phyloP scores from a whole-genome alignment of 345 rosid genomes.

The Lagerstroemia speciosa region DNA sequence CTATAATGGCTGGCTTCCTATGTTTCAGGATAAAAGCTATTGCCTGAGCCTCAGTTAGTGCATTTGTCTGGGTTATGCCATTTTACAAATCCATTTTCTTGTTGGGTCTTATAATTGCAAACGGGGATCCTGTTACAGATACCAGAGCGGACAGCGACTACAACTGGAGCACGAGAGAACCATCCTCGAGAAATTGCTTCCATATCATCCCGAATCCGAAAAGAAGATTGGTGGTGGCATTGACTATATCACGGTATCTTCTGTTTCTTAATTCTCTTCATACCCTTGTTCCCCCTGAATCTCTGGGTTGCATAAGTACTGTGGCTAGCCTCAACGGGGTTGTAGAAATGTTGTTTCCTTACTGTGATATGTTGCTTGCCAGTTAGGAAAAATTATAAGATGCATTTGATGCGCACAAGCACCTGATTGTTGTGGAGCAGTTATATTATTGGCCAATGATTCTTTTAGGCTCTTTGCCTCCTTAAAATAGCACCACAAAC shows the following conservation, averaged over 20 bases:
- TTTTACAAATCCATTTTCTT: background rate
- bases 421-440: background rate
- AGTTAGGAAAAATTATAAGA: background rate
- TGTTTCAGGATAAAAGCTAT: background rate
- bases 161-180: constrained; percentile 63
- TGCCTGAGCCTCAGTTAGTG: background rate
- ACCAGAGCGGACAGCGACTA: constrained; percentile 58
- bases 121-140: constrained; percentile 34
- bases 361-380: background rate
- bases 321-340: background rate
- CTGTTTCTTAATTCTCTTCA: background rate
- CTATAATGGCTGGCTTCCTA: background rate
- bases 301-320: background rate
- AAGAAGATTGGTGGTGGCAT: constrained; percentile 85
- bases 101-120: background rate
- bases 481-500: no score
- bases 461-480: background rate
- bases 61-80: background rate
- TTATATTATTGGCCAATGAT: background rate
- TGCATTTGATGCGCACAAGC: background rate
- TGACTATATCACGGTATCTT: constrained; percentile 68
- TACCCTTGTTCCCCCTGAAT: background rate
- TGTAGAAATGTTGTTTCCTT: background rate
- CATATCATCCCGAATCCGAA: constrained; percentile 68
- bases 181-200: constrained; percentile 69